phyloP scores from a whole-genome alignment of 208 protist species.

The Giardia duodenalis region DNA sequence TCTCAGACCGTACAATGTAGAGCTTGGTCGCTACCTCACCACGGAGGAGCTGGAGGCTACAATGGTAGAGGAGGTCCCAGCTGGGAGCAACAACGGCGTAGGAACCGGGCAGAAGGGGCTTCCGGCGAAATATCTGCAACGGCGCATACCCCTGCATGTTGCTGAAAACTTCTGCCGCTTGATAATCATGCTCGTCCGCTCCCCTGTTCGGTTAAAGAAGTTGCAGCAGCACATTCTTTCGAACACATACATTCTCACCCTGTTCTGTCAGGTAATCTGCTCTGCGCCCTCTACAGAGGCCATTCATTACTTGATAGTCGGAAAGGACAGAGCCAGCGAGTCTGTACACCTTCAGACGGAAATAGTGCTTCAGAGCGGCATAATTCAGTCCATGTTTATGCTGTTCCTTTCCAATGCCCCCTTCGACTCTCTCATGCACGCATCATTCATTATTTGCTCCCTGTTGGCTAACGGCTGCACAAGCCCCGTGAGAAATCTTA shows the following conservation, averaged over 20 bases:
- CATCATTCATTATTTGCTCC: slow-evolving; percentile 9
- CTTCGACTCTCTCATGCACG: background rate
- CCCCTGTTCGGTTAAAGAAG: background rate
- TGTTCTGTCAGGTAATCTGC: background rate
- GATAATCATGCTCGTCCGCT: background rate
- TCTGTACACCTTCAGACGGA: background rate
- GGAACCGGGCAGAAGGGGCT: background rate
- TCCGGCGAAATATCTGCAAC: background rate
- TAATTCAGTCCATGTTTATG: background rate
- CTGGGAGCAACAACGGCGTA: background rate
- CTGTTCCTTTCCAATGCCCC: background rate
- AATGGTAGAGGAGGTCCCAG: background rate
- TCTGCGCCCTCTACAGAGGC: background rate
- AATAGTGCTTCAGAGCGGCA: background rate
- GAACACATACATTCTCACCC: background rate
- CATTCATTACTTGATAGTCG: slow-evolving; percentile 8
- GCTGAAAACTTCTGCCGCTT: slow-evolving; percentile 23
- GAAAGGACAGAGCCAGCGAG: background rate
- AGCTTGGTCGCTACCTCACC: background rate
- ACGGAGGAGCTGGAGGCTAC: background rate
- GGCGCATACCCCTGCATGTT: background rate
- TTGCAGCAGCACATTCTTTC: background rate
- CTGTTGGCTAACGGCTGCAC: background rate
- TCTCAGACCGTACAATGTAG: background rate
- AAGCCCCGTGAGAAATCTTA: background rate